Conservation (phyloP, 2,329 filamentous ascomycete genomes). For the Geoglossum cookeanum region DNA sequence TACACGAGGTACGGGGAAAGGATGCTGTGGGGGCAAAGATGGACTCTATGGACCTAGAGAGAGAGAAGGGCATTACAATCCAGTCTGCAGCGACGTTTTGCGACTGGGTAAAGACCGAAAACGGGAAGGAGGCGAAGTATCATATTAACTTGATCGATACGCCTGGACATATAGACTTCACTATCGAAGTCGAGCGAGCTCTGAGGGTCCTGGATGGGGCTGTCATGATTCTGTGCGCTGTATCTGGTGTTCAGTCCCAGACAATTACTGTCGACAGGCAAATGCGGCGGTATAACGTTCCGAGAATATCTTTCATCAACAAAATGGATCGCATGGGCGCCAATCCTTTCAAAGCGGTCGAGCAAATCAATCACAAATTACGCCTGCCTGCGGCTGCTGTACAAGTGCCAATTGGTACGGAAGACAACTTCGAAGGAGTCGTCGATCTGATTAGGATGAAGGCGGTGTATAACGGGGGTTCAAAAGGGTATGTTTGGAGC, state of each 20-base stretch:
- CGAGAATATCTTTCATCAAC: slow-evolving; percentile 90
- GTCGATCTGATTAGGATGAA: slow-evolving; percentile 87
- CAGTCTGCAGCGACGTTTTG: slow-evolving; percentile 96
- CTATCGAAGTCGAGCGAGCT: slow-evolving; percentile 93
- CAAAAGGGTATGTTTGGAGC: slow-evolving; percentile 17
- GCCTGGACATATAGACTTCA: slow-evolving; percentile 96
- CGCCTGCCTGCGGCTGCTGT: slow-evolving; percentile 83
- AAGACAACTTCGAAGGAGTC: slow-evolving; percentile 83
- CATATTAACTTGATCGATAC: slow-evolving; percentile 98
- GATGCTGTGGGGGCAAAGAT: slow-evolving; percentile 96
- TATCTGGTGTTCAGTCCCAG: slow-evolving; percentile 92
- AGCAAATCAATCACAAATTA: slow-evolving; percentile 93
- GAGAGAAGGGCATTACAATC: slow-evolving; percentile 97
- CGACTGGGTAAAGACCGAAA: slow-evolving; percentile 79
- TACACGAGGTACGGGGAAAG: slow-evolving; percentile 90
- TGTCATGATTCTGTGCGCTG: slow-evolving; percentile 95
- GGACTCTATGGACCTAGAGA: slow-evolving; percentile 98
- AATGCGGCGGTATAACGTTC: slow-evolving; percentile 96
- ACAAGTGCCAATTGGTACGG: slow-evolving; percentile 81
- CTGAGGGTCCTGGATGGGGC: slow-evolving; percentile 88
- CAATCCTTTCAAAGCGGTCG: slow-evolving; percentile 92
- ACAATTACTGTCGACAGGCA: slow-evolving; percentile 96
- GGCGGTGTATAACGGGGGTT: slow-evolving; percentile 79
- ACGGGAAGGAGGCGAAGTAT: slow-evolving; percentile 75
- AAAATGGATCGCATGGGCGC: slow-evolving; percentile 99